Evolutionary conservation across 75 land plant species (phyloP), one percentile per base, ranked within the genome.

Genomic region (Pinus tabuliformis): DNA sequence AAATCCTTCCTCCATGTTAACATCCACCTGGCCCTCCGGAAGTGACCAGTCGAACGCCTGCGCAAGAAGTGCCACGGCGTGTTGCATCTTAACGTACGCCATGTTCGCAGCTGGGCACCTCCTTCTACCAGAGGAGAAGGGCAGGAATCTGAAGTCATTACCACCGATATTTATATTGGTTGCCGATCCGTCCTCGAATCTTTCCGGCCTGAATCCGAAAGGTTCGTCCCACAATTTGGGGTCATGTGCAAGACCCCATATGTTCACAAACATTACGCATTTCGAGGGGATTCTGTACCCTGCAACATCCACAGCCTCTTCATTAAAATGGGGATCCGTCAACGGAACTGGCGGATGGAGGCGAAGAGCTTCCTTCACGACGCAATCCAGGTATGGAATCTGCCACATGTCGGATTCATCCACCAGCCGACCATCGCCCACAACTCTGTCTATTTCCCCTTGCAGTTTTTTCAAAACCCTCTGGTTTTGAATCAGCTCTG

Each of bases 241-340:
- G 70, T 84, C 81, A 33, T 81, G 74, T 6, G 36, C 80, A 16
- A 86, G 64, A 33, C 83, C 73, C 80, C 87, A 86, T 7, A 80
- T 87, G 22, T 86, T 86, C 24, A 86, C 83, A 14, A 86, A 60
- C 54, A 85, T 78, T 39, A 78, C 86, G 49, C 79, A 75, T 49
- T 82, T 81, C 1, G 84, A 78, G 1, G 85, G 87, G 18, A 85
- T 61, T 28, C 58, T 68, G 72, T 81, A 85, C 37, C 85, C 85
- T 13, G 49, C 75, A 3, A 85, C 56, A 13, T 56, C 49, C 63
- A 75, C 61, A 37, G 79, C 78, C 18, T 59, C 72, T 26, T 56
- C 24, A 8, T 86, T 63, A 33, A 71, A 77, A 52, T 73, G 86
- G 5, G 83, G 86, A 5, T 75, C 39, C n/a, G 70, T 36, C 17